Evolutionary conservation across 2,329 filamentous ascomycete genomes (phyloP).

Genomic region (Parasarocladium wereldwijsianum): DNA sequence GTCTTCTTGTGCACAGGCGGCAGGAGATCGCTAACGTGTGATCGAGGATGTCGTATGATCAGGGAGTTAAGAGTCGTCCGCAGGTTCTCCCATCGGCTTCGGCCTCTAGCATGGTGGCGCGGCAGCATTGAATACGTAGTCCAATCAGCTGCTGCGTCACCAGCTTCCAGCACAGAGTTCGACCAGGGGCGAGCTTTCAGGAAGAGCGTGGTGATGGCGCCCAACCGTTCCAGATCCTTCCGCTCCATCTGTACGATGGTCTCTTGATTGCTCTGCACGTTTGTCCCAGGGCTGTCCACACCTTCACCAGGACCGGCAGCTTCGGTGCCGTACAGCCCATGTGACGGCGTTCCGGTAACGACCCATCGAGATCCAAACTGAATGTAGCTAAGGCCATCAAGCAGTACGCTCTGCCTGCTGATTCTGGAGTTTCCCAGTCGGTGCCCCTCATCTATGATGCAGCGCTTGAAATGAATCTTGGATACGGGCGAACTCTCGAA

Average conservation of each 20-base stretch:
- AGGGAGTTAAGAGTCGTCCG: slow-evolving; percentile 58
- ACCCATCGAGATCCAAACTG: slow-evolving; percentile 67
- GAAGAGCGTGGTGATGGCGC: slow-evolving; percentile 54
- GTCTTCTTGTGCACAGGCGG: slow-evolving; percentile 60
- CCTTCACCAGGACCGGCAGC: slow-evolving; percentile 2
- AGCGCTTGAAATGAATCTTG: slow-evolving; percentile 66
- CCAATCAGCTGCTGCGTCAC: slow-evolving; percentile 53
- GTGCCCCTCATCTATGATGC: slow-evolving; percentile 89
- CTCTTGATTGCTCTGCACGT: too few species aligned
- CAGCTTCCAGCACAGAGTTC: slow-evolving; percentile 36
- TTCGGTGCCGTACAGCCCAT: slow-evolving; percentile 59
- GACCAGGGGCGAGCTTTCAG: slow-evolving; percentile 69
- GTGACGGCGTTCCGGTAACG: slow-evolving; percentile 79
- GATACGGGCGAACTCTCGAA: slow-evolving; percentile 44
- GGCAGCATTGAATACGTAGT: slow-evolving; percentile 53
- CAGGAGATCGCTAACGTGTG: slow-evolving; percentile 54
- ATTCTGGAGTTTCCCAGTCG: slow-evolving; percentile 54
- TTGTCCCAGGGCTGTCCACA: not conserved
- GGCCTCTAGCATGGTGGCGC: slow-evolving; percentile 32
- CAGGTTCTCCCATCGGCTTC: slow-evolving; percentile 48
- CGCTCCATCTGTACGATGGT: slow-evolving; percentile 35
- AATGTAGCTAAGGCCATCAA: slow-evolving; percentile 36
- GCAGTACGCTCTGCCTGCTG: slow-evolving; percentile 39
- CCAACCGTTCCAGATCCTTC: slow-evolving; percentile 50
- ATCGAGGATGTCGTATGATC: slow-evolving; percentile 64